These are phyloP conservation scores for Whalleya microplaca DNA, from an alignment of 2,329 filamentous ascomycete species.

Conservation along the genomic window DNA sequence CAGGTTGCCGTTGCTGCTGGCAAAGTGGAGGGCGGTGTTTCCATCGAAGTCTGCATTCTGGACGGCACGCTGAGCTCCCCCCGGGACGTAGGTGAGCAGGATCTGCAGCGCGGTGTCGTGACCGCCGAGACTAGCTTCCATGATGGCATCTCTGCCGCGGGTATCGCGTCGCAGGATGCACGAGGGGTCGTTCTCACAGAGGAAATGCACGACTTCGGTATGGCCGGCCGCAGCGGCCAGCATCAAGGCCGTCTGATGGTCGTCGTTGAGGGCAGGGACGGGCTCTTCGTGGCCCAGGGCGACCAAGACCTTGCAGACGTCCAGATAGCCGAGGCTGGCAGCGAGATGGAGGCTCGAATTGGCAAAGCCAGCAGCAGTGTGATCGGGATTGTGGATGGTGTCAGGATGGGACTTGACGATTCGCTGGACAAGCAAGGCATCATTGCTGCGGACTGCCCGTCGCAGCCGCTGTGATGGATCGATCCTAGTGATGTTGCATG, in stretches of 20 bases:
- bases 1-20: constrained; percentile 78
- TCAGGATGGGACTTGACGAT: constrained; percentile 74
- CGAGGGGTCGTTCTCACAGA: constrained; percentile 66
- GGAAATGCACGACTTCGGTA: constrained; percentile 72
- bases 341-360: constrained; percentile 87
- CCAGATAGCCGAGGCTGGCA: constrained; percentile 69
- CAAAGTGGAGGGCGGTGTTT: constrained; percentile 89
- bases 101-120: constrained; percentile 69
- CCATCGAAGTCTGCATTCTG: constrained; percentile 68
- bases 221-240: constrained; percentile 72
- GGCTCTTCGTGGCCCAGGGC: constrained; percentile 75
- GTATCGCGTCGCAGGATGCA: constrained; percentile 69
- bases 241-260: constrained; percentile 81
- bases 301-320: constrained; percentile 72
- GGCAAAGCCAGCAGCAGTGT: constrained; percentile 66
- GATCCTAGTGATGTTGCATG: constrained; percentile 48
- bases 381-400: constrained; percentile 79
- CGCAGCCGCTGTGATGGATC: constrained; percentile 76
- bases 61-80: constrained; percentile 57
- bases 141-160: constrained; percentile 72
- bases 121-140: constrained; percentile 64
- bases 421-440: constrained; percentile 72
- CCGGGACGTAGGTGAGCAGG: constrained; percentile 62
- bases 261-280: constrained; percentile 76
- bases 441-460: constrained; percentile 78